Evolutionary conservation across 352 stramenopile species (phyloP).

Genomic region (Pythium oligandrum): DNA sequence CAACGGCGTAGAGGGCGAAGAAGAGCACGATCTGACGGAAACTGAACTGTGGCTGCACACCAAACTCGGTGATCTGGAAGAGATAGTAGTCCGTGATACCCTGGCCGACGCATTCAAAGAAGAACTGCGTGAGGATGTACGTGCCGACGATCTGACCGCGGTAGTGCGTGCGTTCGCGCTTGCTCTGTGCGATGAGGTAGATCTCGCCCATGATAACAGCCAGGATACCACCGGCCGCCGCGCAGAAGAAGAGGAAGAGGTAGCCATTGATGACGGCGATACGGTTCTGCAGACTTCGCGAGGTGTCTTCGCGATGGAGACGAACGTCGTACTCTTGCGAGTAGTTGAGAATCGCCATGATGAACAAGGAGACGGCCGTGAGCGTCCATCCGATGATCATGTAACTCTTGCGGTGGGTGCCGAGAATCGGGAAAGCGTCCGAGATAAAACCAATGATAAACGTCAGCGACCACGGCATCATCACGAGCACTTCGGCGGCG

Average conservation of each 20-base stretch:
- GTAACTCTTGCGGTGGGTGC: conserved; percentile 47
- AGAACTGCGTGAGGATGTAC: conserved; percentile 45
- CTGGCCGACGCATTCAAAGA: conserved; percentile 42
- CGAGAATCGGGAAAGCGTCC: conserved; percentile 38
- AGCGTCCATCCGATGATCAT: conserved; percentile 45
- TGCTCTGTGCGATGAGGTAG: conserved; percentile 57
- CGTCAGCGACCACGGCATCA: conserved; percentile 68
- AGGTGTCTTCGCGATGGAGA: conserved; percentile 14
- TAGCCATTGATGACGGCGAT: conserved; percentile 31
- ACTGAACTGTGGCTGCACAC: conserved; percentile 34
- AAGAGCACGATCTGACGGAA: conserved; percentile 46
- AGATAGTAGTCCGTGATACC: conserved; percentile 39
- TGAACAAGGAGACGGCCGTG: conserved; percentile 39
- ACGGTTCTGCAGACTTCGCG: conserved; percentile 16
- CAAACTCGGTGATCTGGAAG: conserved; percentile 43
- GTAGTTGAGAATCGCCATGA: conserved; percentile 50
- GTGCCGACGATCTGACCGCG: conserved; percentile 36
- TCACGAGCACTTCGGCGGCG: conserved; percentile 46
- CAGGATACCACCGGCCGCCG: conserved; percentile 46
- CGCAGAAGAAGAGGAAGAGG: conserved; percentile 37
- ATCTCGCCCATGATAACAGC: conserved; percentile 43
- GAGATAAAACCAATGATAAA: conserved; percentile 75
- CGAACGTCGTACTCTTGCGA: conserved; percentile 36
- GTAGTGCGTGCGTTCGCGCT: conserved; percentile 27
- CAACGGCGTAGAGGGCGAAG: conserved; percentile 38